Evolutionary conservation across 805 yeast species (phyloP).

Genomic region (Candida loeiensis): DNA sequence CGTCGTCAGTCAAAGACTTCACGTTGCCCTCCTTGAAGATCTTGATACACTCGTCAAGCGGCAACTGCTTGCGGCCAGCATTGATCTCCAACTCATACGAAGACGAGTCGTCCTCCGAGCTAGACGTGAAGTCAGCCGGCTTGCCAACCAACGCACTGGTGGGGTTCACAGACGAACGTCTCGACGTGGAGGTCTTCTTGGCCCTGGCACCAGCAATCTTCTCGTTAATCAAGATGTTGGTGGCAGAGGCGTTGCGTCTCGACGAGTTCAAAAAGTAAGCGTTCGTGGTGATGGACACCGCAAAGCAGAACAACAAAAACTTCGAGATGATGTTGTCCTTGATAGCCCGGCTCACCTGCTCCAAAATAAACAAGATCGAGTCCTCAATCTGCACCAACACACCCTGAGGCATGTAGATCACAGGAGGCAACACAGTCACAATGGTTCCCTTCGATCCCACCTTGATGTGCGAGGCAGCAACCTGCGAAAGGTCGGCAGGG

Average conservation of each 20-base stretch:
- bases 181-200: constrained; percentile 4
- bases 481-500: constrained; percentile 33
- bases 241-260: constrained; percentile 54
- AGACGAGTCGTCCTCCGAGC: constrained; percentile 16
- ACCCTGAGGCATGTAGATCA: constrained; percentile 56
- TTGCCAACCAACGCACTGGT: background rate
- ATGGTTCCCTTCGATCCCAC: constrained; percentile 49
- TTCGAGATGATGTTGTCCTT: constrained; percentile 80
- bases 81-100: constrained; percentile 23
- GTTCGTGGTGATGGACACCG: constrained; percentile 74
- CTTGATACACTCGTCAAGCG: constrained; percentile 62
- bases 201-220: constrained; percentile 32
- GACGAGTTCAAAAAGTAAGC: constrained; percentile 84
- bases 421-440: constrained; percentile 56
- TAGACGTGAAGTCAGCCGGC: background rate
- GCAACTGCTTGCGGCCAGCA: constrained; percentile 27
- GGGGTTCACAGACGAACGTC: constrained; percentile 24
- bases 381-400: constrained; percentile 61
- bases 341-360: constrained; percentile 61
- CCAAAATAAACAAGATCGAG: constrained; percentile 46
- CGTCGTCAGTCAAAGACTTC: constrained; percentile 62
- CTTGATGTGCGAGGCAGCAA: constrained; percentile 41
- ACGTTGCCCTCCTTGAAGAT: constrained; percentile 70
- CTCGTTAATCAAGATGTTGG: constrained; percentile 38
- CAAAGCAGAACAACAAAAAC: constrained; percentile 65